Evolutionary conservation across 352 stramenopile species (phyloP).

Genomic region (Globisporangium nodosum): DNA sequence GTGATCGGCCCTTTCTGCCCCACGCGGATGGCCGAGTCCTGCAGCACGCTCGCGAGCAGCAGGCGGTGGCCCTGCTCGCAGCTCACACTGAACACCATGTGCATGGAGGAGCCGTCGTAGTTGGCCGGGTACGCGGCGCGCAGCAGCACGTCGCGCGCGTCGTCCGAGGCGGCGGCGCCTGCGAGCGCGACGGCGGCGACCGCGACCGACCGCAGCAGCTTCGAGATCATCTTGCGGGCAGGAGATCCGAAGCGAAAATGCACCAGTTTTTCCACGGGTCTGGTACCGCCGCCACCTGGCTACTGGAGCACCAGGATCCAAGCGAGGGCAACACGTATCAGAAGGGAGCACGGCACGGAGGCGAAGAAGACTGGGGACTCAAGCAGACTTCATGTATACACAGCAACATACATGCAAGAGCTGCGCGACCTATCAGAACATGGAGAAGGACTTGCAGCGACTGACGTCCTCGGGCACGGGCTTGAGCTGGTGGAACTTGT

Average conservation of each 20-base stretch:
- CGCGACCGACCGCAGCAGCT: neutral
- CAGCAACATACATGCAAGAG: neutral
- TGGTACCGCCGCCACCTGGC: too few relatives aligned
- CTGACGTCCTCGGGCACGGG: slow-evolving; percentile 53
- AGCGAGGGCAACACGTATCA: too few relatives aligned
- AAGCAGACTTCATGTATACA: neutral
- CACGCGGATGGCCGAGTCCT: slow-evolving; percentile 17
- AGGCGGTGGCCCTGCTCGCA: slow-evolving; percentile 17
- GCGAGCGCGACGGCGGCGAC: neutral
- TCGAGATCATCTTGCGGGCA: neutral
- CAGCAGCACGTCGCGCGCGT: neutral
- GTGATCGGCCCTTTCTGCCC: slow-evolving; percentile 22
- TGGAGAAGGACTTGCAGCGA: slow-evolving; percentile 14
- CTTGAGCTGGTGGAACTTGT: slow-evolving; percentile 75
- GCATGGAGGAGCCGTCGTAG: slow-evolving; percentile 13
- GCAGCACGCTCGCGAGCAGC: slow-evolving; percentile 16
- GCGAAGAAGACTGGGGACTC: too few relatives aligned
- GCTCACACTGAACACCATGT: slow-evolving; percentile 26
- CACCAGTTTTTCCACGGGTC: neutral
- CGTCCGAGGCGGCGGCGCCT: neutral
- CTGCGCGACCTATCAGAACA: slow-evolving; percentile 9
- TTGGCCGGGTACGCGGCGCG: slow-evolving; percentile 5
- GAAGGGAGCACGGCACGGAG: too few relatives aligned
- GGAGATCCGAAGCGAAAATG: neutral
- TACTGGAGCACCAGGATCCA: too few relatives aligned